phyloP scores from a whole-genome alignment of 2,329 filamentous ascomycete species.

The Sclerotinia trifoliorum region DNA sequence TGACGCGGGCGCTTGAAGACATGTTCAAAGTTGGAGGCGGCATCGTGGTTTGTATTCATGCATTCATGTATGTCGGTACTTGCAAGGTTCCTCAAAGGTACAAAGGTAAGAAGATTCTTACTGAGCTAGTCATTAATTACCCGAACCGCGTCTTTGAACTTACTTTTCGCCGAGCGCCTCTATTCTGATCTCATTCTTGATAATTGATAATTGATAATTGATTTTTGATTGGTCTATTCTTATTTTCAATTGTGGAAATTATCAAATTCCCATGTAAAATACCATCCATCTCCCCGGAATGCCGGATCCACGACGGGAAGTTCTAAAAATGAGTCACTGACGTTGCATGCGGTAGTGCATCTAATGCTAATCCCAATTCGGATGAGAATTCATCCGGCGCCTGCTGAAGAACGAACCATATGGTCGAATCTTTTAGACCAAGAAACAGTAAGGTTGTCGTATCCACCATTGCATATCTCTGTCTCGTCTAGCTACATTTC shows the following conservation, averaged over 20 bases:
- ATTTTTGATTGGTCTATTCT: conserved; percentile 2
- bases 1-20: conserved; percentile 34
- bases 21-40: conserved; percentile 9
- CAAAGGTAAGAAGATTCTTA: no score
- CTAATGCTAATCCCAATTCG: conserved; percentile 25
- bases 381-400: conserved; percentile 30
- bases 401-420: conserved; percentile 39
- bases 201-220: neutral
- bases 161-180: conserved; percentile 6
- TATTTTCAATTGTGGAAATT: conserved; percentile 15
- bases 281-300: conserved; percentile 9
- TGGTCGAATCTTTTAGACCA: conserved; percentile 37
- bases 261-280: neutral
- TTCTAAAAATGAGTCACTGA: conserved; percentile 40
- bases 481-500: conserved; percentile 26
- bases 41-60: conserved; percentile 2
- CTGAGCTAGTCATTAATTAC: neutral
- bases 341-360: conserved; percentile 33
- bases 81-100: neutral
- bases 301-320: conserved; percentile 15
- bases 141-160: conserved; percentile 20
- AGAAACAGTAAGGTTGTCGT: conserved; percentile 35
- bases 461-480: conserved; percentile 23
- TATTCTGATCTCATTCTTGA: neutral
- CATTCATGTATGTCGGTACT: no score